Conservation (phyloP, 768 basidiomycete species). For the Serendipita indica region DNA sequence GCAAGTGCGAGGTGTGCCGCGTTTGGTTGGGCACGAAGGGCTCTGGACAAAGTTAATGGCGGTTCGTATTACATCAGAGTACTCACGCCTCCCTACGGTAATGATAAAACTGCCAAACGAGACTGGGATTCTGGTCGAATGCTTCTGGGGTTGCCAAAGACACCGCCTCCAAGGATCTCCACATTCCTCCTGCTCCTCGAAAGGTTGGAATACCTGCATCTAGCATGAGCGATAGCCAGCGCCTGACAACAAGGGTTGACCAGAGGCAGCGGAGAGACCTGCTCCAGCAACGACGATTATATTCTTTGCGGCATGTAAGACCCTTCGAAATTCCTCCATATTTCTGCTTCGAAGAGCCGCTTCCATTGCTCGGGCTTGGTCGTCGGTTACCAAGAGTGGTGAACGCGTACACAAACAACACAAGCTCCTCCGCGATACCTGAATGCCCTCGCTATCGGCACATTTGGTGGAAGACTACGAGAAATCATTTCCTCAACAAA, state of each 20-base stretch:
- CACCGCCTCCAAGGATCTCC: constrained; percentile 36
- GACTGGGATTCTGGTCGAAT: constrained; percentile 33
- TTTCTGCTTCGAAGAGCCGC: neutral
- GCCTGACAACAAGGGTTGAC: constrained; percentile 20
- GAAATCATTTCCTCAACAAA: neutral
- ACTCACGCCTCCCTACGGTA: constrained; percentile 33
- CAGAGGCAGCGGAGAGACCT: constrained; percentile 50
- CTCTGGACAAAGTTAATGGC: constrained; percentile 23
- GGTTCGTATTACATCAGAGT: constrained; percentile 13
- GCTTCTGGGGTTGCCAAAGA: constrained; percentile 39
- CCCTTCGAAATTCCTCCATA: constrained; percentile 18
- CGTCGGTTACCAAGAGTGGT: neutral
- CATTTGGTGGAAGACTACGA: neutral
- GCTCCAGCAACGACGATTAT: constrained; percentile 38
- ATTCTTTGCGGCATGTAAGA: constrained; percentile 20
- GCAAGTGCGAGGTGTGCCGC: constrained; percentile 41
- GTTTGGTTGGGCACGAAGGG: constrained; percentile 35
- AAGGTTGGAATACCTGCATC: constrained; percentile 33
- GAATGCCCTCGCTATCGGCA: neutral
- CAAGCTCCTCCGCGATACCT: neutral
- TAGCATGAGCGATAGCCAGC: neutral
- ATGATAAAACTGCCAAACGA: constrained; percentile 54
- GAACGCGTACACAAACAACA: neutral
- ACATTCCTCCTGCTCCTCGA: constrained; percentile 36
- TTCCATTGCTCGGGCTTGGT: neutral